phyloP scores from a whole-genome alignment of 768 basidiomycete genomes.

The Leccinum rimulosum region DNA sequence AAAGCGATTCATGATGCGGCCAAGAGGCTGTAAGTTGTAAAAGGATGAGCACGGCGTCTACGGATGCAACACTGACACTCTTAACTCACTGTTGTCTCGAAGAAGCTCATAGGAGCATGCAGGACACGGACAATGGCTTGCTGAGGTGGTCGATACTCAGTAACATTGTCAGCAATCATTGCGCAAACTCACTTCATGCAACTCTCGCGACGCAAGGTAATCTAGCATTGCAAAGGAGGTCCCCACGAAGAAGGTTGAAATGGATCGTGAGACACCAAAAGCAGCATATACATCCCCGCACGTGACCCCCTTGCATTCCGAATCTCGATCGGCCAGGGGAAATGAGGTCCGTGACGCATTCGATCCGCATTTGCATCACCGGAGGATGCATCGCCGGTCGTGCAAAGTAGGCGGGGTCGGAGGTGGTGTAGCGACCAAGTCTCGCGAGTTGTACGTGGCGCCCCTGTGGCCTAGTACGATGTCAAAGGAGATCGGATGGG shows the following conservation, averaged over 20 bases:
- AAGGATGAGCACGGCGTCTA: background rate
- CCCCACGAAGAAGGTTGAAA: conserved; percentile 69
- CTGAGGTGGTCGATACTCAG: conserved; percentile 28
- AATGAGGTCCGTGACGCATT: background rate
- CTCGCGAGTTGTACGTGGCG: background rate
- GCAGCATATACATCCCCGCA: conserved; percentile 65
- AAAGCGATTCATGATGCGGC: conserved; percentile 89
- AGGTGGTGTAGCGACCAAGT: background rate
- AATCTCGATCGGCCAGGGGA: background rate
- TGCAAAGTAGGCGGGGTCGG: too few species aligned
- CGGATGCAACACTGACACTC: background rate
- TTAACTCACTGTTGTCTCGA: conserved; percentile 70
- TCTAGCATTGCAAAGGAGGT: conserved; percentile 61
- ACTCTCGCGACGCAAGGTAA: conserved; percentile 69
- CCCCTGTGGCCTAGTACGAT: background rate
- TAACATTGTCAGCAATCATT: background rate
- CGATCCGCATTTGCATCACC: background rate
- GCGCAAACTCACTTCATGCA: conserved; percentile 52
- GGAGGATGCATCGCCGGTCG: background rate
- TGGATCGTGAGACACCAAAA: conserved; percentile 68
- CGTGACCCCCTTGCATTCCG: background rate
- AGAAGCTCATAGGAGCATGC: conserved; percentile 87
- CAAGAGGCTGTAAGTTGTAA: conserved; percentile 53
- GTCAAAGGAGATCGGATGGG: background rate
- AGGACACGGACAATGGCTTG: conserved; percentile 66